phyloP scores from a whole-genome alignment of 164 flowering plant genomes.

The Tinospora cordifolia region DNA sequence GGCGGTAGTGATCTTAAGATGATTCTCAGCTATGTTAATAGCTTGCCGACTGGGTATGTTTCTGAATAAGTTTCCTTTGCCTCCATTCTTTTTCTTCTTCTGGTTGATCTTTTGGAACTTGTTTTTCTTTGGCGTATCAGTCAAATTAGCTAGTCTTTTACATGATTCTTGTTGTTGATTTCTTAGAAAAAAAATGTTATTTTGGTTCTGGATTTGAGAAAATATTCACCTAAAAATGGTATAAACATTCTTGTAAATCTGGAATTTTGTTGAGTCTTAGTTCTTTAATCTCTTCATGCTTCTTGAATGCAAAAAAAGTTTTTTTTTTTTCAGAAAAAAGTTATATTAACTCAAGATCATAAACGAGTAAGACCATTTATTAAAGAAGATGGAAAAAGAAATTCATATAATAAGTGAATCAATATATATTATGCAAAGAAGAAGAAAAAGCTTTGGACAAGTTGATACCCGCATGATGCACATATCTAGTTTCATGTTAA shows the following conservation, averaged over 20 bases:
- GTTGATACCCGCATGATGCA: too few relatives aligned
- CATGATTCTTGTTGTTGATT: not conserved
- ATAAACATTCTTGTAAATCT: not conserved
- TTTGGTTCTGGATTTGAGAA: not conserved
- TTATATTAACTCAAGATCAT: too few relatives aligned
- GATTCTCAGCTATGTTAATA: constrained; percentile 70
- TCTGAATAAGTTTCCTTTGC: not conserved
- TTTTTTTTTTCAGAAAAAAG: too few relatives aligned
- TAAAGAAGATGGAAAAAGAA: too few relatives aligned
- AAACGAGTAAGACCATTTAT: too few relatives aligned
- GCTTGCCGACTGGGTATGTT: constrained; percentile 69
- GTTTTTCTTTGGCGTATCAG: not conserved
- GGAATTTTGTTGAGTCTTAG: too few relatives aligned
- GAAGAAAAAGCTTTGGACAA: too few relatives aligned
- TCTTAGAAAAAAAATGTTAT: not conserved
- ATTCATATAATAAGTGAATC: too few relatives aligned
- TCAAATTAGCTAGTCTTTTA: not conserved
- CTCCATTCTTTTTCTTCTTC: not conserved
- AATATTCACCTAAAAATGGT: not conserved
- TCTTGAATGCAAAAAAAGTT: too few relatives aligned
- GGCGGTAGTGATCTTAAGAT: constrained; percentile 74
- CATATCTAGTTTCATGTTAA: too few relatives aligned
- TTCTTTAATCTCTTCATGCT: too few relatives aligned
- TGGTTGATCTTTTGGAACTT: not conserved
- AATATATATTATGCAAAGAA: too few relatives aligned